Base-by-base conservation (phyloP, 345 rosid species). In the Zanthoxylum bungeanum region DNA sequence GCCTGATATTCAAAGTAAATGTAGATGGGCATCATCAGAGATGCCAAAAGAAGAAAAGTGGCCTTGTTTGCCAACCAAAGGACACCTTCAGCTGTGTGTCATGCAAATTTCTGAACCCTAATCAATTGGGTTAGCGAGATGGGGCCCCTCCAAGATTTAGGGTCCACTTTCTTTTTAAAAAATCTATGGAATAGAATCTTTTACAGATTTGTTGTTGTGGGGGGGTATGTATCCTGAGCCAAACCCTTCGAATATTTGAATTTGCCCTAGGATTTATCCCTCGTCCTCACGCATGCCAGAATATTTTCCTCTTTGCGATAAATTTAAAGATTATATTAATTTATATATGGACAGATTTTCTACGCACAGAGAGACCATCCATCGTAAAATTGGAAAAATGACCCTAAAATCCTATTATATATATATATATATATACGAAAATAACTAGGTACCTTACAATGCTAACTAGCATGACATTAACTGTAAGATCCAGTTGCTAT, bases 151-250 rank as follows among this genome's bases (percentile, higher is more conserved):
- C 27, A 56, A 40, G 72, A 69, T 56, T 56, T 68, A 27, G 63
- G 64, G 72, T 57, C 64, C 55, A 10, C 30, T 11, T 21, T 19
- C 53, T 33, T 69, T 68, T 40, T 10, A 27, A 40, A 68, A 69
- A 40, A 53, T 55, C 27, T 27, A 27, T 19, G 52, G 72, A 56
- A 57, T 69, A 57, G 72, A 69, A 69, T 69, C 72, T 69, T 31
- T 1, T 2, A 4, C 0, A 34, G 71, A 68, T 68, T 52, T 24
- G 17, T 24, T 53, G 2, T 24, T 39, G 5, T 4, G 22, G 37
- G 62, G 37, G 62, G 3, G 21, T 4, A 6, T 12, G 60, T 24
- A 46, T 50, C 58, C 46, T 21, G 6, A 11, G 49, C 31, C 10
- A 37, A 21, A 5, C 1, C 40, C 17, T 58, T 16, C 39, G 31